These are phyloP conservation scores for Staphylotrichum longicolle DNA, from an alignment of 495 filamentous ascomycete species.

Conservation along the genomic window DNA sequence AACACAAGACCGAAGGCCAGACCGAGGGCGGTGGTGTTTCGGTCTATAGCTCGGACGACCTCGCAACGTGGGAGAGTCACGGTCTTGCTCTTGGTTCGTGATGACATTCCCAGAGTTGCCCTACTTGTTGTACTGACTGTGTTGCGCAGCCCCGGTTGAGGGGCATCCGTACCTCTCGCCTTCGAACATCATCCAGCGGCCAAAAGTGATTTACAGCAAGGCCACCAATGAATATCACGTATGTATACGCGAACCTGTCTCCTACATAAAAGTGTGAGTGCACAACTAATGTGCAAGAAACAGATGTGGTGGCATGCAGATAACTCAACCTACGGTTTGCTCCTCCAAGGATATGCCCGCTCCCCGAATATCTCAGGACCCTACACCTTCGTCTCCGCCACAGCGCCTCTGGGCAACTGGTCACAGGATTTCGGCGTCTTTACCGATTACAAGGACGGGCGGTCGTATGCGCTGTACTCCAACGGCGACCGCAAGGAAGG, in stretches of 20 bases:
- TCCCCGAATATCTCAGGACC: slow-evolving; percentile 42
- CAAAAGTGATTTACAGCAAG: slow-evolving; percentile 45
- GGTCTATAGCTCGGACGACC: slow-evolving; percentile 41
- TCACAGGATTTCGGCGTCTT: slow-evolving; percentile 50
- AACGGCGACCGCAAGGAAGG: slow-evolving; percentile 44
- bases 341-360: slow-evolving; percentile 44
- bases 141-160: slow-evolving; percentile 33
- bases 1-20: slow-evolving; percentile 46
- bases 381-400: slow-evolving; percentile 41
- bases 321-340: slow-evolving; percentile 43
- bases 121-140: slow-evolving; percentile 20
- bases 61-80: slow-evolving; percentile 43
- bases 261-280: not conserved
- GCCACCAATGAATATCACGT: slow-evolving; percentile 39
- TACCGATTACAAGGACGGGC: slow-evolving; percentile 44
- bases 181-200: slow-evolving; percentile 43
- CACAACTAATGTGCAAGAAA: not conserved
- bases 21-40: slow-evolving; percentile 44
- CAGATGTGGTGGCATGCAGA: slow-evolving; percentile 53
- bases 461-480: slow-evolving; percentile 44
- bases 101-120: not conserved
- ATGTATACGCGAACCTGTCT: slow-evolving; percentile 3
- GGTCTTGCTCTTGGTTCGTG: slow-evolving; percentile 39
- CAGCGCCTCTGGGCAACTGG: slow-evolving; percentile 47
- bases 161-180: slow-evolving; percentile 40